These are phyloP conservation scores for Kentomonas sorsogonicus DNA, from an alignment of 208 protist species.

Conservation along the genomic window DNA sequence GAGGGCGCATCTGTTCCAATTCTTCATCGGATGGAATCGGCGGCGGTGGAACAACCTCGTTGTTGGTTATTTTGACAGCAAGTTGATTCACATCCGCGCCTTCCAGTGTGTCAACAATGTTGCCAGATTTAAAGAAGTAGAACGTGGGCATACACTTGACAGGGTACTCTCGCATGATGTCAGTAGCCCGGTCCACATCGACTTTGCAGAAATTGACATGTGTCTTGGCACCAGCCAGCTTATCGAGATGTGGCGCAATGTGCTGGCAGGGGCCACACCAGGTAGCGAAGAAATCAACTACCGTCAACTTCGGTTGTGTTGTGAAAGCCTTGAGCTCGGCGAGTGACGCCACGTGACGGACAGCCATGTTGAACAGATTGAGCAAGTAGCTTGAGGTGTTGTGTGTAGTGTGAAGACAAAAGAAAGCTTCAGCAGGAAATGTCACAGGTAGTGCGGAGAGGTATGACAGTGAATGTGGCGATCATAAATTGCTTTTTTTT, in stretches of 20 bases:
- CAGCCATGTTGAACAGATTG: too few relatives aligned
- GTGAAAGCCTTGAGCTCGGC: conserved; percentile 38
- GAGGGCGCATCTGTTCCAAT: conserved; percentile 36
- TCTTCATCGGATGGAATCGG: conserved; percentile 50
- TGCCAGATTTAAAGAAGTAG: conserved; percentile 52
- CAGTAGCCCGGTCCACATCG: conserved; percentile 45
- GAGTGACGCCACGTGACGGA: conserved; percentile 26
- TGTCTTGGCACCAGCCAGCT: conserved; percentile 37
- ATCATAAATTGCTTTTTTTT: background rate
- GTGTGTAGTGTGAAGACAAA: background rate
- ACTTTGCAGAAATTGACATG: conserved; percentile 68
- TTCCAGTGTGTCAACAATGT: conserved; percentile 46
- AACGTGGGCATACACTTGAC: conserved; percentile 68
- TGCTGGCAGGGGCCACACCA: conserved; percentile 65
- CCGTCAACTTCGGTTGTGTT: conserved; percentile 39
- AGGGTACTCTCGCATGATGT: conserved; percentile 41
- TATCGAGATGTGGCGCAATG: conserved; percentile 52
- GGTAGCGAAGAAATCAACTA: conserved; percentile 72
- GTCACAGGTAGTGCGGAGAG: background rate
- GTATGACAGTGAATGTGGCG: background rate
- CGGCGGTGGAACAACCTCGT: conserved; percentile 44
- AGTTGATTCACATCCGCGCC: conserved; percentile 55
- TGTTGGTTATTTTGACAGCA: conserved; percentile 21
- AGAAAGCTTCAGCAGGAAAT: background rate
- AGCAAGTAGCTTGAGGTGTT: too few relatives aligned